Base-by-base conservation (phyloP, 441 rosid species). In the Brassica balearica region DNA sequence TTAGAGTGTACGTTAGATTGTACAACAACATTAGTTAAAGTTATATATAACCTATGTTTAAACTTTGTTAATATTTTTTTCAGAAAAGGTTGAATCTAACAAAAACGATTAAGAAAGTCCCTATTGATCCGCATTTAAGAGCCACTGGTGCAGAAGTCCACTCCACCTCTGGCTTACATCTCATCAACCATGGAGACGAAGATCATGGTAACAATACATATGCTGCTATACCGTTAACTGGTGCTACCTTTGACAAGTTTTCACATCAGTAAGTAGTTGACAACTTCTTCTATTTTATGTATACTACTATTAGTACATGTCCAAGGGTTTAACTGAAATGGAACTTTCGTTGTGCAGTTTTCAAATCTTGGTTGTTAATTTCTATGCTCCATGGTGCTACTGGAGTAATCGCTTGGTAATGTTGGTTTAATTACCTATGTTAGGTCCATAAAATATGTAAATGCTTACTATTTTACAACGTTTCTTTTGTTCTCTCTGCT, bases 41-140 rank as follows among this genome's bases (percentile, higher is more conserved):
- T 27, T 27, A 3, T 27, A 25, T 25, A 12, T 61, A 6, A 12
- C 23, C 14, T 55, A 25, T 55, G 75, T 0, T 64, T 70, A 63
- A 53, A 53, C 2, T 34, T 12, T 65, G 62, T 72, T 56, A 11
- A 14, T 58, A 65, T 2, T 12, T 78, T 89, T 46, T 89, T 34
- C 98, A 96, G 98, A 89, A 88, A 87, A 94, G 97, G 91, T 85
- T 96, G 86, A 96, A 94, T 85, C 85, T 96, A 82, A 92, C 95
- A 63, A 96, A 96, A 87, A 91, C 96, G 22, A 76, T 96, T 69
- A 87, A 84, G 48, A 96, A 96, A 81, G 81, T 81, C 83, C 87
- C 99, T 19, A 96, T 96, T 72, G 98, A 88, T 86, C 81, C 72
- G 71, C 70, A 90, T 84, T 81, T 92, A 83, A 88, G 80, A 74